A percentile compares a stretch with the other conserved stretches of the same genome.
phyloP scores from a whole-genome alignment of 345 rosid genomes.

The Limnanthes douglasii region DNA sequence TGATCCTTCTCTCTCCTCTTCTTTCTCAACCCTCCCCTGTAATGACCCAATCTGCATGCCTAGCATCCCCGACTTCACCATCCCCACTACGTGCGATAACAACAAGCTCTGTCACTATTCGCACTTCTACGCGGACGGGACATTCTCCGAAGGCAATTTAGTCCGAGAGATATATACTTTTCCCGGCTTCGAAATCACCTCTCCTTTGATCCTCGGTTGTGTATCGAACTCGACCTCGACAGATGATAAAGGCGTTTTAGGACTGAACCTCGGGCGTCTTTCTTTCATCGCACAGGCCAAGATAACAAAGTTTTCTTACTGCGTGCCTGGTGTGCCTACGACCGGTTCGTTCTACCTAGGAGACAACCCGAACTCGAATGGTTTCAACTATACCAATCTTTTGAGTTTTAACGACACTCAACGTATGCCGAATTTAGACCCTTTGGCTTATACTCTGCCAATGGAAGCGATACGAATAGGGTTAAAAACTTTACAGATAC shows the following conservation, averaged over 20 bases:
- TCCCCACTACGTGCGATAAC: conserved; percentile 73
- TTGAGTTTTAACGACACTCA: conserved; percentile 37
- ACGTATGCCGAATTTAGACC: conserved; percentile 69
- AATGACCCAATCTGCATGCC: conserved; percentile 78
- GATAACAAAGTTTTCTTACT: conserved; percentile 68
- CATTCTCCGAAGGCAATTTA: conserved; percentile 80
- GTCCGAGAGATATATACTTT: conserved; percentile 57
- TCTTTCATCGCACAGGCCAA: conserved; percentile 73
- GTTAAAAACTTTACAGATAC: conserved; percentile 20
- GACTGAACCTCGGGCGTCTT: conserved; percentile 79
- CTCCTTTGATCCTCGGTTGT: conserved; percentile 71
- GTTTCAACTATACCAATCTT: conserved; percentile 35
- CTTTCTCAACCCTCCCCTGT: conserved; percentile 72
- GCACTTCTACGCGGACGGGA: conserved; percentile 89
- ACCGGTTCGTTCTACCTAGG: conserved; percentile 77
- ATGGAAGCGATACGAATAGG: conserved; percentile 64
- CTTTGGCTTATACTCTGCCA: conserved; percentile 62
- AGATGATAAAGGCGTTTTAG: conserved; percentile 76
- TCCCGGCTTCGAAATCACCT: conserved; percentile 33
- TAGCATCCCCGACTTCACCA: conserved; percentile 58
- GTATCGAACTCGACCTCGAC: conserved; percentile 29
- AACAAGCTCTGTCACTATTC: conserved; percentile 77
- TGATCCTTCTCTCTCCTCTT: conserved; percentile 73
- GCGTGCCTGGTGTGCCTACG: conserved; percentile 36
- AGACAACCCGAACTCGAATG: conserved; percentile 38